Evolutionary conservation across 495 filamentous ascomycete species (phyloP).

Genomic region (Penicillium angulare): DNA sequence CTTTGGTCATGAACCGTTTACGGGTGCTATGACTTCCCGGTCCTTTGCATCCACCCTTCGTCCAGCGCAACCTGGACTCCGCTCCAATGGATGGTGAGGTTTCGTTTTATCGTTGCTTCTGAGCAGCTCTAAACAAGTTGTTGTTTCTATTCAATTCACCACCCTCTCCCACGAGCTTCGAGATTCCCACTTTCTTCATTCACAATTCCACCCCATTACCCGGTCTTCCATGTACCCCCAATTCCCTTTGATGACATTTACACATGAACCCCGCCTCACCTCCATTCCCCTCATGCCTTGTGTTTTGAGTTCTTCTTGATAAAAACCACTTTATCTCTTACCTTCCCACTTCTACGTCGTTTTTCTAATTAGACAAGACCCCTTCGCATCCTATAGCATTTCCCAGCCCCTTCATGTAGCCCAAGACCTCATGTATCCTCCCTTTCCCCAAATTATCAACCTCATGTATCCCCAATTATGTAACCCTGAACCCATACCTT

Average conservation of each 20-base stretch:
- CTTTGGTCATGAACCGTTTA: neutral
- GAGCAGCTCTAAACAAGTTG: too few species aligned
- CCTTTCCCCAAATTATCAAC: conserved; percentile 1
- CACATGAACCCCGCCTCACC: conserved; percentile 19
- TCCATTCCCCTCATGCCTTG: conserved; percentile 38
- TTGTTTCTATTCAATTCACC: conserved; percentile 1
- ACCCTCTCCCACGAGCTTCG: conserved; percentile 3
- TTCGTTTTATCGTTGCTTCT: neutral
- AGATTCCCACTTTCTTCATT: conserved; percentile 7
- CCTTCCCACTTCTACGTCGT: conserved; percentile 22
- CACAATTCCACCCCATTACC: conserved; percentile 4
- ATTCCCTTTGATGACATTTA: conserved; percentile 21
- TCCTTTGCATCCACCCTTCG: neutral
- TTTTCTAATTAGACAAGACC: conserved; percentile 49
- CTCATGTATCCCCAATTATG: conserved; percentile 18
- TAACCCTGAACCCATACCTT: conserved; percentile 20
- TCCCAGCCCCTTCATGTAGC: conserved; percentile 44
- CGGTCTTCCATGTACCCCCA: neutral
- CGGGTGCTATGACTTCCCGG: neutral
- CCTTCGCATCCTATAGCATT: conserved; percentile 32
- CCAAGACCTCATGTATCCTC: conserved; percentile 51
- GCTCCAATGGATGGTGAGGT: neutral
- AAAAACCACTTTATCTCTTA: conserved; percentile 18
- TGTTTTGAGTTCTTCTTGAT: conserved; percentile 21
- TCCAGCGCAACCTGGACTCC: conserved; percentile 6